Conservation (phyloP, 2,329 filamentous ascomycete genomes). For the Berkeleyomyces rouxiae region DNA sequence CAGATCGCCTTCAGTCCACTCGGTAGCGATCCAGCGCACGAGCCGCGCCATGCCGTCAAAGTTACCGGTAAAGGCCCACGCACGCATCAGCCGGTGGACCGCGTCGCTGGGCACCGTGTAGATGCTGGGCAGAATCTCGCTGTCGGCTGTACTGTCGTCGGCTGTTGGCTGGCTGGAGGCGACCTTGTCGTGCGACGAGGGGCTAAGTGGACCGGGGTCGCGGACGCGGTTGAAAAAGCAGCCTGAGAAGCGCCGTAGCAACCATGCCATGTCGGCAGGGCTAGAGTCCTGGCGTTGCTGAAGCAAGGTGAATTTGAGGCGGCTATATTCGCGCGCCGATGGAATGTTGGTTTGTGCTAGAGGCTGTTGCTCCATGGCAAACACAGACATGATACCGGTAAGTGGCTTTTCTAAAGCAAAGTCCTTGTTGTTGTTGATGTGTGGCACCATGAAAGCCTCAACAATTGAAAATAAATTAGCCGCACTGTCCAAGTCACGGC, state of each 20-base stretch:
- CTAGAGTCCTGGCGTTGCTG: background rate
- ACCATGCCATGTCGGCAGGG: constrained; percentile 3
- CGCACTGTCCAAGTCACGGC: constrained; percentile 4
- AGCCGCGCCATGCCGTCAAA: constrained; percentile 38
- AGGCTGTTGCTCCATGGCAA: constrained; percentile 1
- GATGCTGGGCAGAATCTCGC: background rate
- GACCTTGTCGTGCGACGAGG: background rate
- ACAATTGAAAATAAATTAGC: constrained; percentile 1
- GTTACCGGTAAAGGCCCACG: constrained; percentile 45
- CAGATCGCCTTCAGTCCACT: constrained; percentile 26
- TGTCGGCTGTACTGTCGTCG: background rate
- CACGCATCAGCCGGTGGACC: constrained; percentile 28
- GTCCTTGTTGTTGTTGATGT: constrained; percentile 1
- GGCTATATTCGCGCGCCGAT: background rate
- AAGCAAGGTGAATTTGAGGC: constrained; percentile 1
- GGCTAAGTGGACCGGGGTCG: background rate
- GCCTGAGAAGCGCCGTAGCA: constrained; percentile 3
- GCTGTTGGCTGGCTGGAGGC: background rate
- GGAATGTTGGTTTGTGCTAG: background rate
- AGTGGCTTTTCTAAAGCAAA: background rate
- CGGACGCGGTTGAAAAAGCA: constrained; percentile 3
- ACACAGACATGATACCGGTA: constrained; percentile 1
- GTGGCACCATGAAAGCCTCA: constrained; percentile 9
- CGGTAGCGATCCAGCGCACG: constrained; percentile 39
- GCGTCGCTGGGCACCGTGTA: constrained; percentile 2